A percentile compares a stretch with the other conserved stretches of the same genome.
These are phyloP conservation scores for Rhizopogon vesiculosus DNA, from an alignment of 768 basidiomycete genomes.

Conservation along the genomic window DNA sequence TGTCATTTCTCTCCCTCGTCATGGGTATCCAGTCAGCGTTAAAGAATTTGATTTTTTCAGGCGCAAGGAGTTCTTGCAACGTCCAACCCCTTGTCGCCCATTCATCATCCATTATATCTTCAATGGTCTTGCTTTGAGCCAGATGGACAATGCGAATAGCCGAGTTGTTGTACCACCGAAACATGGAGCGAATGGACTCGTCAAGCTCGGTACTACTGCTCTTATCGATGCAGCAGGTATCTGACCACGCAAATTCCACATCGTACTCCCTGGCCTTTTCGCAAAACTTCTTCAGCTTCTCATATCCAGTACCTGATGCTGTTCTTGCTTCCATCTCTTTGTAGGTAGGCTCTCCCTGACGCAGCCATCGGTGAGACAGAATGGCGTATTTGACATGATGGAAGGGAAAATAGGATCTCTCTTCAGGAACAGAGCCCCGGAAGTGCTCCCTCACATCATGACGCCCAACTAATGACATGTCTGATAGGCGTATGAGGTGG, in stretches of 20 bases:
- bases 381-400: neutral
- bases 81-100: slow-evolving; percentile 23
- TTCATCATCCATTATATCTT: slow-evolving; percentile 7
- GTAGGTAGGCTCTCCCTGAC: neutral
- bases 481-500: slow-evolving; percentile 11
- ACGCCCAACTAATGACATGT: slow-evolving; percentile 12
- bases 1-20: slow-evolving; percentile 5
- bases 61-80: slow-evolving; percentile 7
- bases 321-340: neutral
- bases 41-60: slow-evolving; percentile 13
- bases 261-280: slow-evolving; percentile 12
- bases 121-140: slow-evolving; percentile 5
- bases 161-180: slow-evolving; percentile 20
- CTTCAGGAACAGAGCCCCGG: neutral
- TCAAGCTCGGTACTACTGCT: slow-evolving; percentile 23
- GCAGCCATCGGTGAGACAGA: slow-evolving; percentile 4
- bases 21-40: slow-evolving; percentile 13
- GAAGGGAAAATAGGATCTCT: neutral
- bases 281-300: slow-evolving; percentile 7
- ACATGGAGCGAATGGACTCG: slow-evolving; percentile 26
- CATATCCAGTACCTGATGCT: neutral
- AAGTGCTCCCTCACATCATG: neutral
- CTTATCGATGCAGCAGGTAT: slow-evolving; percentile 15
- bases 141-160: slow-evolving; percentile 20
- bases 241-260: slow-evolving; percentile 19